Conservation (phyloP, 768 basidiomycete species). For the Leccinum boreale region DNA sequence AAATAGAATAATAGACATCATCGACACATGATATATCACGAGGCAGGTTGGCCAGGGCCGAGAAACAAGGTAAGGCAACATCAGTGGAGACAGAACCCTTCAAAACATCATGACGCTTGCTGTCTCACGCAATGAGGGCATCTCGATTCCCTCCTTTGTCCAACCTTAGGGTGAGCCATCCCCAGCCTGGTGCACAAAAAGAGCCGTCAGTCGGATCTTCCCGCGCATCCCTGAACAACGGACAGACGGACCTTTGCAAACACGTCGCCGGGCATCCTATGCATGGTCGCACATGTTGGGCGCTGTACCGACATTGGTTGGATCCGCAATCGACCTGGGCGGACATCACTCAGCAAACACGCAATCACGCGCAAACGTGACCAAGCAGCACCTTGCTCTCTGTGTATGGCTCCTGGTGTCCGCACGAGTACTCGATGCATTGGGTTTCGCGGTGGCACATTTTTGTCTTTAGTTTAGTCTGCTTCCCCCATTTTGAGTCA, state of each 20-base stretch:
- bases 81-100: not conserved
- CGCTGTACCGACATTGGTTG: slow-evolving; percentile 42
- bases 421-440: slow-evolving; percentile 37
- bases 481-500: slow-evolving; percentile 5
- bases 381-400: slow-evolving; percentile 30
- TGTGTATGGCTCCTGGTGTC: slow-evolving; percentile 32
- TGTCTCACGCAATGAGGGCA: slow-evolving; percentile 23
- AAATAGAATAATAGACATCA: slow-evolving; percentile 20
- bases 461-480: slow-evolving; percentile 9
- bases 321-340: slow-evolving; percentile 42
- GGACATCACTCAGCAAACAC: slow-evolving; percentile 11
- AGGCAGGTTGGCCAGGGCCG: not conserved
- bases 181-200: slow-evolving; percentile 17
- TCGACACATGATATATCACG: slow-evolving; percentile 13
- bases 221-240: not conserved
- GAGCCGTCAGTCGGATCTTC: slow-evolving; percentile 15
- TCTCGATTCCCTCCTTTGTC: slow-evolving; percentile 12
- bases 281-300: slow-evolving; percentile 34
- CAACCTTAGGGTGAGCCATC: slow-evolving; percentile 18
- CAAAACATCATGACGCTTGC: slow-evolving; percentile 6
- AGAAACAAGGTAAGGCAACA: not conserved
- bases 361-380: slow-evolving; percentile 23
- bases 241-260: slow-evolving; percentile 35
- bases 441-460: slow-evolving; percentile 47
- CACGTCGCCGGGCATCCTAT: slow-evolving; percentile 38